Conservation (phyloP, 2,329 filamentous ascomycete genomes). For the Cladosporium oxysporum region DNA sequence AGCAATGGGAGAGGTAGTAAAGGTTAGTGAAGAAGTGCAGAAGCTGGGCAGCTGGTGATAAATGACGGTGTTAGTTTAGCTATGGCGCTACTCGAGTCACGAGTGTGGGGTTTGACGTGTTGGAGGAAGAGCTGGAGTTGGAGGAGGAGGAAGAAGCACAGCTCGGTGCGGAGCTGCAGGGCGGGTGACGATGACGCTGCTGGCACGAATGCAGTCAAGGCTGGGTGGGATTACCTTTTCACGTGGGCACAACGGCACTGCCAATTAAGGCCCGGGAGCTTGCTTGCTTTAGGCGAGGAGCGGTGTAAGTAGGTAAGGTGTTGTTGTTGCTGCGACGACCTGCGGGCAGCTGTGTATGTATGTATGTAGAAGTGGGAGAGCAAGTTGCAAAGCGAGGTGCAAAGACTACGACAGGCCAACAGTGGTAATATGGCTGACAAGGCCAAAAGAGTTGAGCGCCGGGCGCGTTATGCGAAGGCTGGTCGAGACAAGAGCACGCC, state of each 20-base stretch:
- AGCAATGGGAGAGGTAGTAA: not conserved
- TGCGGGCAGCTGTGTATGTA: not conserved
- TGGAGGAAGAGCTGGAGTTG: slow-evolving; percentile 2
- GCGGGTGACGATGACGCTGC: slow-evolving; percentile 1
- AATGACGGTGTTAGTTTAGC: slow-evolving; percentile 9
- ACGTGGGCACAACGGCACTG: slow-evolving; percentile 15
- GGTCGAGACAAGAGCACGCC: slow-evolving; percentile 6
- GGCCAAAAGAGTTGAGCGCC: not conserved
- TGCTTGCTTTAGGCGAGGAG: not conserved
- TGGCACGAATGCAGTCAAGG: not conserved
- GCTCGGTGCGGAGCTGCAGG: slow-evolving; percentile 1
- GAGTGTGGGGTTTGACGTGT: slow-evolving; percentile 12
- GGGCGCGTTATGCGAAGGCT: slow-evolving; percentile 4
- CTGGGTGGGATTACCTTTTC: slow-evolving; percentile 13
- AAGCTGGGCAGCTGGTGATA: slow-evolving; percentile 8
- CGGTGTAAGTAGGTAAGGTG: not conserved
- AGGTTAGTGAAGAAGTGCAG: not conserved
- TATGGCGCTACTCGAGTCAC: slow-evolving; percentile 1
- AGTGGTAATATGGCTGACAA: not conserved
- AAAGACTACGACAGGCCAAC: not conserved
- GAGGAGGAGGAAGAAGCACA: not conserved
- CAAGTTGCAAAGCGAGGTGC: not conserved
- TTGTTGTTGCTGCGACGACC: not conserved
- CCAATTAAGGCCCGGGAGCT: not conserved
- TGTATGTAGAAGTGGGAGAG: not conserved